A percentile compares a stretch with the other conserved stretches of the same genome.
phyloP scores from a whole-genome alignment of 1,284 basidiomycete species.

The Puccinia coronata region DNA sequence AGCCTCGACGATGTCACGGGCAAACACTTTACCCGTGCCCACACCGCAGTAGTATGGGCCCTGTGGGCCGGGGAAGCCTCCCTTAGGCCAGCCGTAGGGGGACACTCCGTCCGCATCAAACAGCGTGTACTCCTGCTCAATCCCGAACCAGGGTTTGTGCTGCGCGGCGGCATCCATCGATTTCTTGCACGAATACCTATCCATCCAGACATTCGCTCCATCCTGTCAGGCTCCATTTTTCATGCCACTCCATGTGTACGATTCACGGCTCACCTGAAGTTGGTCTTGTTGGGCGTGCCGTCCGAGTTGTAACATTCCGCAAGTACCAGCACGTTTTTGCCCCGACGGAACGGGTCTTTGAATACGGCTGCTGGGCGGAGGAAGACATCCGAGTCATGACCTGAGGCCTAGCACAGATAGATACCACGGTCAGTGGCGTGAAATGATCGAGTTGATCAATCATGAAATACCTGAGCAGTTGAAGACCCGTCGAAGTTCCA shows the following conservation, averaged over 20 bases:
- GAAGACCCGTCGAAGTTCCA: conserved; percentile 99
- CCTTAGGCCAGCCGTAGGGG: conserved; percentile 86
- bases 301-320: conserved; percentile 98
- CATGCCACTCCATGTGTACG: too few species aligned
- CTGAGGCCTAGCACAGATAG: conserved; percentile 67
- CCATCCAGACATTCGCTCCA: too few species aligned
- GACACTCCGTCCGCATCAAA: conserved; percentile 81
- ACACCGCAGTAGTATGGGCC: conserved; percentile 99
- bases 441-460: background rate
- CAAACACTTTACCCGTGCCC: conserved; percentile 95
- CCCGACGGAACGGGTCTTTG: conserved; percentile 98
- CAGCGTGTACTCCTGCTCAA: conserved; percentile 99
- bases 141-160: conserved; percentile 80
- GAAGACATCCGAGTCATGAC: conserved; percentile 93
- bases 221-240: too few species aligned
- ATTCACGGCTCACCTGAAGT: conserved; percentile 82
- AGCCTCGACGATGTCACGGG: conserved; percentile 97
- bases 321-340: conserved; percentile 94
- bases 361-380: conserved; percentile 96
- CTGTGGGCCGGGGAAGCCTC: conserved; percentile 98
- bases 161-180: conserved; percentile 80
- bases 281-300: conserved; percentile 95
- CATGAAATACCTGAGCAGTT: conserved; percentile 70
- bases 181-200: conserved; percentile 66
- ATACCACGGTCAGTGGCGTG: background rate